Evolutionary conservation across 352 stramenopile species (phyloP).

Genomic region (Blastocystis sp.): DNA sequence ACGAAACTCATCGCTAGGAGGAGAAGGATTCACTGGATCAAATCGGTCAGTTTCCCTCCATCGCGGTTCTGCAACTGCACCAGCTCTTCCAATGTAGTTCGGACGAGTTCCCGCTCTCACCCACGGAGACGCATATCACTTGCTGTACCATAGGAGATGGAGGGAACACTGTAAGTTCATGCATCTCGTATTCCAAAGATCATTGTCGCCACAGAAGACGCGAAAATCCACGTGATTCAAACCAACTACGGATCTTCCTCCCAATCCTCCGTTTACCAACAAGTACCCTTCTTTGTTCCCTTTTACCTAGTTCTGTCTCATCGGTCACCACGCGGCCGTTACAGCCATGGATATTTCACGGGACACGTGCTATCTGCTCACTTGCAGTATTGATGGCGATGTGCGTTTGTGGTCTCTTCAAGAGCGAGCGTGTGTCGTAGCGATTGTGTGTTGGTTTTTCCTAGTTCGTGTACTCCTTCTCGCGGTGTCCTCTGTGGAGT

Average conservation of each 20-base stretch:
- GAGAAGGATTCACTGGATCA: neutral
- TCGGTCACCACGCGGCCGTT: neutral
- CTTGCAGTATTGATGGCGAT: constrained; percentile 12
- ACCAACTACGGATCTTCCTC: neutral
- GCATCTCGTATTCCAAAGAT: neutral
- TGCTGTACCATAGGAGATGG: neutral
- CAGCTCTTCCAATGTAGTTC: neutral
- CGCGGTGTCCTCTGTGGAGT: neutral
- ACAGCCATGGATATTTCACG: neutral
- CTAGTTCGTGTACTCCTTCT: constrained; percentile 1
- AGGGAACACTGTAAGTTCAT: neutral
- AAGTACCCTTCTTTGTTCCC: neutral
- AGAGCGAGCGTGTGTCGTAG: neutral
- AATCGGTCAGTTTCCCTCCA: neutral
- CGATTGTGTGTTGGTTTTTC: neutral
- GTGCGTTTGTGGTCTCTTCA: constrained; percentile 14
- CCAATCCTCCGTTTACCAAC: neutral
- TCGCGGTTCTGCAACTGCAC: neutral
- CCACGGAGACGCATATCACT: neutral
- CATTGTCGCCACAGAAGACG: constrained; percentile 20
- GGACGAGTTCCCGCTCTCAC: neutral
- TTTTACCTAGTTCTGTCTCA: neutral
- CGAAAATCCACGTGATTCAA: constrained; percentile 8
- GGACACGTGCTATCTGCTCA: neutral
- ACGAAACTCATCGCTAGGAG: neutral